Evolutionary conservation across 73 alveolate species (phyloP).

Genomic region (Urostyla sp.): DNA sequence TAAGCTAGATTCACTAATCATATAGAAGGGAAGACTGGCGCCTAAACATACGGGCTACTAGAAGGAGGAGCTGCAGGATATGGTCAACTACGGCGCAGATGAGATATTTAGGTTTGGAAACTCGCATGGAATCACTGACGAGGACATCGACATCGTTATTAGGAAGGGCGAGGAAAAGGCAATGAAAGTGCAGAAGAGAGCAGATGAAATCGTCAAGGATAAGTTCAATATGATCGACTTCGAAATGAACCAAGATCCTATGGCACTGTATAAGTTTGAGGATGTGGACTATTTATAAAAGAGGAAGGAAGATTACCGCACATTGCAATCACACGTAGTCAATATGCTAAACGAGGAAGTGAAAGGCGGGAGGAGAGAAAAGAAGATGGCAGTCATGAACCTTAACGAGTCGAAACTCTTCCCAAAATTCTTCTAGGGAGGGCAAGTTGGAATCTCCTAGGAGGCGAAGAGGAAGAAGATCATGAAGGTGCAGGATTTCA

Average conservation of each 20-base stretch:
- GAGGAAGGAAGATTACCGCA: conserved; percentile 85
- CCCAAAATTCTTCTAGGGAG: conserved; percentile 66
- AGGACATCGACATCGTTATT: conserved; percentile 91
- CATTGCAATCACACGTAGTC: conserved; percentile 61
- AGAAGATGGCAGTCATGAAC: conserved; percentile 62
- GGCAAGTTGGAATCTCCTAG: conserved; percentile 49
- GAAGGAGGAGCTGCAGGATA: conserved; percentile 96
- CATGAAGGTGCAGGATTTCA: conserved; percentile 76
- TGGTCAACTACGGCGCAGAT: conserved; percentile 98
- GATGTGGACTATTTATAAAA: conserved; percentile 89
- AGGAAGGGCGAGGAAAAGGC: conserved; percentile 93
- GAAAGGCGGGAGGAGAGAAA: conserved; percentile 76
- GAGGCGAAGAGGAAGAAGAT: conserved; percentile 76
- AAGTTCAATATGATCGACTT: conserved; percentile 92
- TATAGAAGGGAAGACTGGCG: conserved; percentile 95
- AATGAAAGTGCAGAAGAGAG: conserved; percentile 80
- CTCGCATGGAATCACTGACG: conserved; percentile 89
- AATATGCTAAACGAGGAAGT: conserved; percentile 79
- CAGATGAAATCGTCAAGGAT: conserved; percentile 86
- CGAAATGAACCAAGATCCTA: conserved; percentile 80
- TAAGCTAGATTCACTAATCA: conserved; percentile 95
- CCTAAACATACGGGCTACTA: conserved; percentile 85
- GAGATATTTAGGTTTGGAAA: conserved; percentile 90
- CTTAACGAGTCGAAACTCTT: conserved; percentile 61
- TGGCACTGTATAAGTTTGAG: conserved; percentile 90